Percentiles rank a stretch among this genome's conserved stretches.
Evolutionary conservation across 129 eudicot genomes (phyloP).

Genomic region (Helianthus tuberosus): DNA sequence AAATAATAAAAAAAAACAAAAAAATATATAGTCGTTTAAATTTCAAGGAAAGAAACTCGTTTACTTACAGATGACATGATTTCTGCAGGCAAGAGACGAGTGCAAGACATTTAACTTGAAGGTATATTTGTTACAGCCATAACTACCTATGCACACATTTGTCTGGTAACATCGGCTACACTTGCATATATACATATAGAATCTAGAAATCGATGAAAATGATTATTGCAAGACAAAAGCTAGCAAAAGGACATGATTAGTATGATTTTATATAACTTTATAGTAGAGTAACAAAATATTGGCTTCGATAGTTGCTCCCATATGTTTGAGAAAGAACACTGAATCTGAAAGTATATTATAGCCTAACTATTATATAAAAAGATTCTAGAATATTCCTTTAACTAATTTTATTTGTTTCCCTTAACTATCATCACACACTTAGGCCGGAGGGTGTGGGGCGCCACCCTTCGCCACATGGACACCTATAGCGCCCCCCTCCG

Average conservation of each 20-base stretch:
- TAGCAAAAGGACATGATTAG: slow-evolving; percentile 8
- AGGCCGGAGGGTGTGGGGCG: too few relatives aligned
- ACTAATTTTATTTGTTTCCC: slow-evolving; percentile 9
- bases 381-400: slow-evolving; percentile 19
- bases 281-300: slow-evolving; percentile 1
- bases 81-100: slow-evolving; percentile 67
- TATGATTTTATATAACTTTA: slow-evolving; percentile 30
- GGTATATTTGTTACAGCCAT: slow-evolving; percentile 40
- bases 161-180: not conserved
- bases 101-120: slow-evolving; percentile 62
- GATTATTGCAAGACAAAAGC: slow-evolving; percentile 12
- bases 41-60: not conserved
- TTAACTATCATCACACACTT: not conserved
- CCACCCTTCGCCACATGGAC: too few relatives aligned
- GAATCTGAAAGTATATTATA: too few relatives aligned
- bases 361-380: too few relatives aligned
- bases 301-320: slow-evolving; percentile 6
- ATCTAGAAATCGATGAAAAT: slow-evolving; percentile 4
- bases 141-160: not conserved
- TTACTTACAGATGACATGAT: slow-evolving; percentile 10
- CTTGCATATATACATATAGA: not conserved
- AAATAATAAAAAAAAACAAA: too few relatives aligned
- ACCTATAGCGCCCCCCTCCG: too few relatives aligned
- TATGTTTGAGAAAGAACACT: not conserved
- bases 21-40: not conserved